These are phyloP conservation scores for Bonia amplexicaulis DNA, from an alignment of 176 grass and related monocot genomes.

Conservation along the genomic window DNA sequence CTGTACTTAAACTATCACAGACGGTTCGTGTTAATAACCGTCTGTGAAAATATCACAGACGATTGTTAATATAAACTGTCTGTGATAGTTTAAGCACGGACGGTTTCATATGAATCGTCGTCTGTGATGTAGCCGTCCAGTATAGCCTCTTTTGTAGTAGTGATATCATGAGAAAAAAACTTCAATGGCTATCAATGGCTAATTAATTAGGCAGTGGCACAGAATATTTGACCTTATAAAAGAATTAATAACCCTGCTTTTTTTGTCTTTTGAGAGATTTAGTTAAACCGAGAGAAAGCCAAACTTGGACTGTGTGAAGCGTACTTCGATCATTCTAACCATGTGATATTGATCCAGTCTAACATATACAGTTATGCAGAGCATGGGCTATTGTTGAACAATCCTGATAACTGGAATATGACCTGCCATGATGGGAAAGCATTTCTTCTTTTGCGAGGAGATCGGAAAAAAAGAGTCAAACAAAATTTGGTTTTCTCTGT, in stretches of 20 bases:
- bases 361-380: not conserved
- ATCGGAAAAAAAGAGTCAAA: not conserved
- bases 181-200: not conserved
- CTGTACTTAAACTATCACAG: no score
- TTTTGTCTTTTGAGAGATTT: not conserved
- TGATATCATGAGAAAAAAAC: not conserved
- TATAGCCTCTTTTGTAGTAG: no score
- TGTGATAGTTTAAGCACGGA: no score
- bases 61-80: no score
- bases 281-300: not conserved
- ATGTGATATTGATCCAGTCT: not conserved
- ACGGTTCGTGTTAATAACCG: no score
- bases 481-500: not conserved
- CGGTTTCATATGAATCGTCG: no score
- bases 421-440: not conserved
- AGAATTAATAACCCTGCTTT: not conserved
- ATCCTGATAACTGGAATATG: not conserved
- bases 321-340: not conserved
- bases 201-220: not conserved
- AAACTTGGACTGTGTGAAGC: not conserved
- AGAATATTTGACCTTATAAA: not conserved
- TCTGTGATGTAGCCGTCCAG: no score
- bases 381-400: not conserved
- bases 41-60: no score
- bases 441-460: not conserved